These are phyloP conservation scores for Rhizoclosmatium sp. DNA, from an alignment of 192 early-diverging fungal species.

Conservation along the genomic window DNA sequence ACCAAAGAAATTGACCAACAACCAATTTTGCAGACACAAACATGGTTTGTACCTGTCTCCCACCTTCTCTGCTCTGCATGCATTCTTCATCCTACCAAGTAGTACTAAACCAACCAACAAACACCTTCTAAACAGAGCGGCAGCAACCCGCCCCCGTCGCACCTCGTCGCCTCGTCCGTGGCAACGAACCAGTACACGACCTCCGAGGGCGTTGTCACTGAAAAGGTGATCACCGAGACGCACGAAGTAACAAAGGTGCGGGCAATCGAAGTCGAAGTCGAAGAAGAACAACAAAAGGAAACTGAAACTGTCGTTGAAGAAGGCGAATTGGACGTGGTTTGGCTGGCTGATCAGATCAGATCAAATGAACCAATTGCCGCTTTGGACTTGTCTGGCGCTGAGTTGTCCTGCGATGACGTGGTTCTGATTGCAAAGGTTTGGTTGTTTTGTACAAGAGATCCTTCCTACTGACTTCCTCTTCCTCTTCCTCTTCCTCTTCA, in stretches of 20 bases:
- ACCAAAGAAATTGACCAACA: too few species aligned
- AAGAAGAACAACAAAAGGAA: neutral
- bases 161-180: too few species aligned
- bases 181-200: neutral
- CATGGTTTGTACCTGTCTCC: too few species aligned
- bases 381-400: constrained; percentile 12
- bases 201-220: constrained; percentile 9
- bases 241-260: neutral
- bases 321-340: constrained; percentile 17
- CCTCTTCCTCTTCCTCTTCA: neutral
- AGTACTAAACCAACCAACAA: too few species aligned
- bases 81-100: too few species aligned
- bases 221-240: constrained; percentile 23
- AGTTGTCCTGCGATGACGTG: constrained; percentile 18
- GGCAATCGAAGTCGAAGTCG: constrained; percentile 21
- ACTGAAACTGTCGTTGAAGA: constrained; percentile 9
- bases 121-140: too few species aligned
- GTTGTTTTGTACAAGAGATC: neutral
- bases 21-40: too few species aligned
- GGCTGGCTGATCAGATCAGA: neutral
- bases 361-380: constrained; percentile 3
- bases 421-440: constrained; percentile 14
- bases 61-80: too few species aligned
- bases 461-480: neutral
- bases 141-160: too few species aligned